Base-by-base conservation (phyloP, 768 basidiomycete species). In the Pulveroboletus frians region DNA sequence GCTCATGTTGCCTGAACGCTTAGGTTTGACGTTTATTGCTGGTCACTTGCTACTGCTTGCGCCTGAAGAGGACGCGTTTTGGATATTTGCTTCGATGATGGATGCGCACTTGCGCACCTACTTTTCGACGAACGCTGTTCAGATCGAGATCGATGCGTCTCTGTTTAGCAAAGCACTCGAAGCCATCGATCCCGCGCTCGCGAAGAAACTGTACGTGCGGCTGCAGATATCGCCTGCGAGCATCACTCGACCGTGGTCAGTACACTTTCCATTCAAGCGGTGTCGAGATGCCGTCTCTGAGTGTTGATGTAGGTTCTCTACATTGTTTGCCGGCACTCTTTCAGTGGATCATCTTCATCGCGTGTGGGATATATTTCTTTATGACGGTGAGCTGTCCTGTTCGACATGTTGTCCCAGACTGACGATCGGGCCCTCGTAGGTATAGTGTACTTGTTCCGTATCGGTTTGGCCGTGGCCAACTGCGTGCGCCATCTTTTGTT, bases 81-180 rank as follows among this genome's bases (percentile, higher is more conserved):
- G 89, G 89, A 91, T 87, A 17, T 91, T 92, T 61, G 76, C 88
- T 1, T 88, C 88, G 3, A 69, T 92, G 54, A 92, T 92, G 89
- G 88, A 92, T 56, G 77, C 79, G 1, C 83, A 90, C 55, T 71
- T 91, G n/a, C 83, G 89, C 1, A 73, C 83, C 0, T 90, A 90
- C 64, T 92, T 89, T 61, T 78, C 84, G 32, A 59, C 74, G 3
- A 75, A 68, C 43, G 69, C 74, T 2, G 71, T 74, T 3, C 86
- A 88, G 62, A 69, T 89, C 47, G 88, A 90, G 55, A 83, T 92
- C 8, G 90, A 92, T 51, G 77, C 86, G 0, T 73, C 78, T 3
- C 64, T 92, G 38, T 88, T 91, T 56, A 75, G 74, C 47, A 80
- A 79, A 31, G 83, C 81, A 2, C 66, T 92, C n/a, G 88, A 91